phyloP scores from a whole-genome alignment of 2,329 filamentous ascomycete genomes.

The Lecanosticta acicola region DNA sequence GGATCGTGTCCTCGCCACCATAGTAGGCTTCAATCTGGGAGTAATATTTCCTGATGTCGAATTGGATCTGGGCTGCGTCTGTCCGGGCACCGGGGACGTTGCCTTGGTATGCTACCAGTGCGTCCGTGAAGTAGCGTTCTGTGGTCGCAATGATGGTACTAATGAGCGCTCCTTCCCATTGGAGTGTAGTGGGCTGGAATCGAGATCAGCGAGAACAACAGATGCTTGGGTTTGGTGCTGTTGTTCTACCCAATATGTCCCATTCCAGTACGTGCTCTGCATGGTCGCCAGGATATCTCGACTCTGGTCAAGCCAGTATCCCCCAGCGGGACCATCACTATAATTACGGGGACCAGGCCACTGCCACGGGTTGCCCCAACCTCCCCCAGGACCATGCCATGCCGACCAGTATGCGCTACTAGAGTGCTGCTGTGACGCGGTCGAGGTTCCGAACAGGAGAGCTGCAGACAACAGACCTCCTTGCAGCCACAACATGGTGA shows the following conservation, averaged over 20 bases:
- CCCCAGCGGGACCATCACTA: too few species aligned
- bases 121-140: conserved; percentile 18
- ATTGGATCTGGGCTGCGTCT: conserved; percentile 14
- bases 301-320: conserved; percentile 27
- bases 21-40: conserved; percentile 27
- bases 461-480: background rate
- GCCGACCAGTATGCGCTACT: conserved; percentile 14
- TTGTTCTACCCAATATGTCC: conserved; percentile 22
- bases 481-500: conserved; percentile 4
- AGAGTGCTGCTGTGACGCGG: background rate
- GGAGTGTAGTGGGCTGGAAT: conserved; percentile 21
- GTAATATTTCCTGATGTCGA: conserved; percentile 25
- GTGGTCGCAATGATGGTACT: conserved; percentile 24
- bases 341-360: conserved; percentile 10
- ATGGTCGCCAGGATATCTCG: conserved; percentile 24
- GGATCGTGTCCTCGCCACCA: conserved; percentile 25
- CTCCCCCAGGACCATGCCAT: conserved; percentile 3
- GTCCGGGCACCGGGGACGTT: conserved; percentile 9
- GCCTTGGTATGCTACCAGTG: conserved; percentile 13
- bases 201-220: background rate
- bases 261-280: conserved; percentile 30
- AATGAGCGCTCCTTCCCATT: conserved; percentile 29
- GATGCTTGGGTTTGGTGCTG: background rate
- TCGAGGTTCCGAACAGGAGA: conserved; percentile 2
- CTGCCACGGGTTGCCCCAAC: conserved; percentile 11